Evolutionary conservation across 2,329 filamentous ascomycete species (phyloP), one percentile per base, ranked within the genome.

Genomic region (Macrophomina tecta): DNA sequence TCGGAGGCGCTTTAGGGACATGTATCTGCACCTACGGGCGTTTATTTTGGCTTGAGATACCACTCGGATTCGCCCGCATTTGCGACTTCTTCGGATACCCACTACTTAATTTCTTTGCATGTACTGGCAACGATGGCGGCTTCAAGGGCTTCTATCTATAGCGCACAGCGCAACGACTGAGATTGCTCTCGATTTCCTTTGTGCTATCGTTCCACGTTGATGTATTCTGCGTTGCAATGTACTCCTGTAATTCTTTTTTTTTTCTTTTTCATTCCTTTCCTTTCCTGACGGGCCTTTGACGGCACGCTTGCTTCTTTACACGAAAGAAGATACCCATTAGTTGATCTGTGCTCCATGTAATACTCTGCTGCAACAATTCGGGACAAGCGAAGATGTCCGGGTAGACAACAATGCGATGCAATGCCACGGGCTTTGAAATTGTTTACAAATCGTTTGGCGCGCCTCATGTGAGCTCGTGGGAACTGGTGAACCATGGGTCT

Each of bases 1-100:
- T 48, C 48, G 42, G 36, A 65, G n/a, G 48, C 62, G 62, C 62
- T 65, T 55, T 46, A 65, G 62, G 62, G 62, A 58, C 63, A 48
- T 55, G 38, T 65, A 42, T 18, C 51, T 65, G 52, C 63, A 65
- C 62, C 62, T 38, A 45, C 63, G 48, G 63, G 63, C 63, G 63
- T 65, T 65, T 55, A 48, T 49, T 52, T 55, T 56, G 63, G 51
- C 40, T 65, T 56, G 51, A 55, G 63, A 65, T 65, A 65, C 63
- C 63, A 65, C 51, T 28, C 55, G 40, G 56, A 32, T 61, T 58
- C 40, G 40, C 61, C 48, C 36, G 48, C 61, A 64, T 45, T 64
- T 40, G 61, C 61, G 49, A 53, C 36, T 64, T 52, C 48, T 51
- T 53, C 48, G 49, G 63, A 65, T 65, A 65, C 63, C 63, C 63